Evolutionary conservation across 768 basidiomycete genomes (phyloP).

Genomic region (Paxillus involutus): DNA sequence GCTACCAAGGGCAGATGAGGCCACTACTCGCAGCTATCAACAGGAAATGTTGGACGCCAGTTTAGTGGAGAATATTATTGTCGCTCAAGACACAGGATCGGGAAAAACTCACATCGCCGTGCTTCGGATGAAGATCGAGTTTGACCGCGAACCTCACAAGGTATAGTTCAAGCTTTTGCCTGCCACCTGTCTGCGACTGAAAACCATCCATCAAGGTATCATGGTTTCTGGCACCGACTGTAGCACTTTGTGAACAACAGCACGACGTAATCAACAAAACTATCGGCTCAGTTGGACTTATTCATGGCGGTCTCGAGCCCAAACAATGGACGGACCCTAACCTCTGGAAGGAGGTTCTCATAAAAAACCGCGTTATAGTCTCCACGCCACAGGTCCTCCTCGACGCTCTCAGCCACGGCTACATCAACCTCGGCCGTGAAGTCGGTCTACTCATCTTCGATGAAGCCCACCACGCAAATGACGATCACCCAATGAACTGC

Average conservation of each 20-base stretch:
- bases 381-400: conserved; percentile 78
- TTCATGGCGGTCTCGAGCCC: conserved; percentile 72
- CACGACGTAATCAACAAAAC: conserved; percentile 51
- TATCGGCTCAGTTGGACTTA: conserved; percentile 63
- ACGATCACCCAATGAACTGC: conserved; percentile 72
- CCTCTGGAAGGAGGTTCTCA: conserved; percentile 59
- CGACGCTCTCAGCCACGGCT: conserved; percentile 74
- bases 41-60: conserved; percentile 80
- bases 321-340: conserved; percentile 69
- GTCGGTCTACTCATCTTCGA: conserved; percentile 74
- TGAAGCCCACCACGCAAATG: conserved; percentile 77
- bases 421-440: conserved; percentile 57
- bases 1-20: neutral
- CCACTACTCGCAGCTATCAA: conserved; percentile 60
- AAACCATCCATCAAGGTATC: conserved; percentile 46
- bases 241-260: conserved; percentile 75
- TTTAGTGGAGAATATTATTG: conserved; percentile 62
- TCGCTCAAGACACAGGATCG: conserved; percentile 77
- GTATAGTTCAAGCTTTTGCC: conserved; percentile 32
- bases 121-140: conserved; percentile 67
- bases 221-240: conserved; percentile 82
- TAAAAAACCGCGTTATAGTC: conserved; percentile 61
- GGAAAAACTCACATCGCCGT: conserved; percentile 82
- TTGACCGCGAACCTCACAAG: conserved; percentile 59
- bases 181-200: neutral